Evolutionary conservation across 2,329 filamentous ascomycete species (phyloP).

Genomic region (Penicillium griseofulvum): DNA sequence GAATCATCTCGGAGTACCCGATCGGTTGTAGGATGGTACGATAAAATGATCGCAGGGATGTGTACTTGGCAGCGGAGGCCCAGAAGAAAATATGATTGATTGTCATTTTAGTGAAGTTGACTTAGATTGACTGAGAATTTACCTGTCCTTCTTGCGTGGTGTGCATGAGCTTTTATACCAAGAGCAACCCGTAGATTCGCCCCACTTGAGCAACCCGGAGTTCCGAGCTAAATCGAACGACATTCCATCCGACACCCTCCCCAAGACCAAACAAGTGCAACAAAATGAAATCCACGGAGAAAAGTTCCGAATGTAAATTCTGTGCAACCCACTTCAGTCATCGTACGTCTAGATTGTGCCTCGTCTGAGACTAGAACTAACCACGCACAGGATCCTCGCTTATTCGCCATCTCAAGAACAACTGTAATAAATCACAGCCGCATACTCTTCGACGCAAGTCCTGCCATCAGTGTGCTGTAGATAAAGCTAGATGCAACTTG

Average conservation of each 20-base stretch:
- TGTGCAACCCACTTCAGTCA: slow-evolving; percentile 1
- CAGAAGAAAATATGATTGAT: slow-evolving; percentile 6
- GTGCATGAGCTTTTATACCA: neutral
- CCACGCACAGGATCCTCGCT: slow-evolving; percentile 1
- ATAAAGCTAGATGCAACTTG: slow-evolving; percentile 2
- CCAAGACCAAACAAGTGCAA: neutral
- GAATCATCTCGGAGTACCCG: slow-evolving; percentile 1
- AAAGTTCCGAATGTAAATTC: neutral
- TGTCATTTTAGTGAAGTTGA: neutral
- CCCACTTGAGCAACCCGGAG: slow-evolving; percentile 1
- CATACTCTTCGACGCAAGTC: neutral
- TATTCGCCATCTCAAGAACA: slow-evolving; percentile 6
- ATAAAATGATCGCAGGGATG: neutral
- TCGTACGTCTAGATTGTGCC: neutral
- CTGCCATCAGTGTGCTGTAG: slow-evolving; percentile 1
- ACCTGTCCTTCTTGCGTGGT: no score
- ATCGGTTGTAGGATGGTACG: neutral
- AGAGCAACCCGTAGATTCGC: no score
- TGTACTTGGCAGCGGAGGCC: neutral
- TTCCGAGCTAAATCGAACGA: slow-evolving; percentile 2
- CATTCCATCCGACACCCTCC: neutral
- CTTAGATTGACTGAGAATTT: neutral
- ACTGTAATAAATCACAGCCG: neutral
- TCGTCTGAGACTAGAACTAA: neutral
- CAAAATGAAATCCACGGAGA: neutral